Evolutionary conservation across 495 filamentous ascomycete species (phyloP).

Genomic region (Aspergillus sclerotiicarbonarius): DNA sequence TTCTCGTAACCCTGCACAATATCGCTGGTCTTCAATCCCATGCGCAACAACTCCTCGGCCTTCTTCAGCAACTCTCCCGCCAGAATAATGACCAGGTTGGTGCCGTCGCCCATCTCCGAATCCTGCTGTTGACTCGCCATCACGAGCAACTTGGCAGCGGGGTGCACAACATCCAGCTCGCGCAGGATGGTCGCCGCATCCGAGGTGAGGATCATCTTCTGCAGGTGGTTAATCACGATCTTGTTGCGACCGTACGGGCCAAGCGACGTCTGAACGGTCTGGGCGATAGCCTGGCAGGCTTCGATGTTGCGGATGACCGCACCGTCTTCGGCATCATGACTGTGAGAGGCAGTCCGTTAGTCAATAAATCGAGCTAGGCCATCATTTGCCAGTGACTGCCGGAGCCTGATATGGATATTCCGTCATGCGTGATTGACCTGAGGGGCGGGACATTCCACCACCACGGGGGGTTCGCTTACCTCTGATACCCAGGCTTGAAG

Average conservation of each 20-base stretch:
- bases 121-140: slow-evolving; percentile 99
- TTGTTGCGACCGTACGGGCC: slow-evolving; percentile 99
- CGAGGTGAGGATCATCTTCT: slow-evolving; percentile 99
- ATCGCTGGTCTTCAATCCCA: slow-evolving; percentile 96
- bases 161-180: slow-evolving; percentile 97
- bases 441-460: slow-evolving; percentile 28
- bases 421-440: slow-evolving; percentile 20
- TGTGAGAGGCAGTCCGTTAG: slow-evolving; percentile 34
- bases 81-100: slow-evolving; percentile 94
- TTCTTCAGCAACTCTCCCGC: slow-evolving; percentile 96
- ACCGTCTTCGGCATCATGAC: slow-evolving; percentile 98
- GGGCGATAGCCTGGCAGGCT: slow-evolving; percentile 92
- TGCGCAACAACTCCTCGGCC: slow-evolving; percentile 90
- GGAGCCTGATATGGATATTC: slow-evolving; percentile 3
- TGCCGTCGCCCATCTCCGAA: slow-evolving; percentile 97
- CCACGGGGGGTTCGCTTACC: slow-evolving; percentile 56
- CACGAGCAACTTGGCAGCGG: slow-evolving; percentile 95
- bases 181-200: slow-evolving; percentile 96
- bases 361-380: background rate
- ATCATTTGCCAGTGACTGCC: background rate
- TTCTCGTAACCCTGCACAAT: slow-evolving; percentile 94
- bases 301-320: slow-evolving; percentile 98
- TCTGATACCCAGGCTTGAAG: slow-evolving; percentile 97
- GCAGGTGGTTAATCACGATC: slow-evolving; percentile 99
- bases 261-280: slow-evolving; percentile 93